Base-by-base conservation (phyloP, 345 rosid genomes). In the Euphorbia pulcherrima region DNA sequence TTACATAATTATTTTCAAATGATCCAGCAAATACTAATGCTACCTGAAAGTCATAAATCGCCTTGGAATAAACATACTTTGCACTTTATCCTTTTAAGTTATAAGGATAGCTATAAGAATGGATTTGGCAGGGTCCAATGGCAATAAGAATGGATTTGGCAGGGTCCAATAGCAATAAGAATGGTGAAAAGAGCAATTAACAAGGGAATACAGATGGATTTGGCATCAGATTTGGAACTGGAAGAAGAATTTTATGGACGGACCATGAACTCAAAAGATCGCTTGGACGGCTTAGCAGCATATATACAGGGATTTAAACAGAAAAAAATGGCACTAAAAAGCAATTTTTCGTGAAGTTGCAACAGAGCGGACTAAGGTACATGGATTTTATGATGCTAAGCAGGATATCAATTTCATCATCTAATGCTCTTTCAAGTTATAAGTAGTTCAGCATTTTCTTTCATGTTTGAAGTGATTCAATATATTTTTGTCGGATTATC, bases 201-300 rank as follows among this genome's bases (percentile, higher is more conserved):
- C 52, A 84, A 82, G 80, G 96, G 98, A 28, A 64, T 81, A 10
- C 91, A 90, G 77, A 68, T 80, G n/a, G 86, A 82, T 53, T 79
- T 70, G 72, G 67, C 58, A 61, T 83, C 89, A 1, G 93, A 81
- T 52, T 65, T 88, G 73, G 92, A 86, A n/a, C 55, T 86, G 56
- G 98, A 93, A 79, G 90, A 87, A 73, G 85, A 82, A 70, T 88
- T 93, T 81, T 87, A 93, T 64, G 75, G 80, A 73, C 80, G 70
- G 69, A 37, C 77, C 64, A 67, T 93, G 62, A 64, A 85, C 80
- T 85, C 96, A 2, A 65, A 84, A 41, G 98, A 93, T 79, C 92
- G 97, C 24, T 80, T 89, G 77, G 96, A 90, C 81, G 96, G 97
- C 50, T 80, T 93, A 81, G 90, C 86, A 47, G 92, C 98, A 74